Evolutionary conservation across 176 grass and related monocot species (phyloP).

Genomic region (Musa schizocarpa): DNA sequence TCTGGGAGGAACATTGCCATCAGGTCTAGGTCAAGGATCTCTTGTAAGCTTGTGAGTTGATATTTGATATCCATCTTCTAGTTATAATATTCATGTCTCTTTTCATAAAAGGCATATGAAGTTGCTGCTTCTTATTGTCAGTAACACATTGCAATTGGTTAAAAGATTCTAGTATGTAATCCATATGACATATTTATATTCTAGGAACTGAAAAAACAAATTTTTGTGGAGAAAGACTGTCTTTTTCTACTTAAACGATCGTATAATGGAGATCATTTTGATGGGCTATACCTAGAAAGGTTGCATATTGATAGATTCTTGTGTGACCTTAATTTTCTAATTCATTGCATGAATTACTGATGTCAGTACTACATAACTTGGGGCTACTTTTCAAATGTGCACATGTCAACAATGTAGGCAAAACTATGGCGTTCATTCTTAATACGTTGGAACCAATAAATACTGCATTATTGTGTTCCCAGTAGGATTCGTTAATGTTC

Average conservation of each 20-base stretch:
- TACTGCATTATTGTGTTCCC: neutral
- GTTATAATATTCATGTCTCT: neutral
- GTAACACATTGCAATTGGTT: neutral
- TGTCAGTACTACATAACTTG: neutral
- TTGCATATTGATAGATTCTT: neutral
- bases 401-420: neutral
- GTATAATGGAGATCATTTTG: neutral
- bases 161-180: neutral
- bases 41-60: slow-evolving; percentile 63
- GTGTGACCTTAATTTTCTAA: neutral
- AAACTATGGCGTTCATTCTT: neutral
- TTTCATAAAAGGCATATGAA: neutral
- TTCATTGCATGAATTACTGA: neutral
- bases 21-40: slow-evolving; percentile 70
- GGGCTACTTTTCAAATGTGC: neutral
- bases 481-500: neutral
- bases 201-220: neutral
- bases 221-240: neutral
- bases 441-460: neutral
- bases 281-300: neutral
- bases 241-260: neutral
- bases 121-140: neutral
- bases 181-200: neutral
- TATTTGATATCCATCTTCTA: neutral
- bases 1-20: slow-evolving; percentile 67